Evolutionary conservation across 371 early-diverging fungal species (phyloP).

Genomic region (Circinella minor): DNA sequence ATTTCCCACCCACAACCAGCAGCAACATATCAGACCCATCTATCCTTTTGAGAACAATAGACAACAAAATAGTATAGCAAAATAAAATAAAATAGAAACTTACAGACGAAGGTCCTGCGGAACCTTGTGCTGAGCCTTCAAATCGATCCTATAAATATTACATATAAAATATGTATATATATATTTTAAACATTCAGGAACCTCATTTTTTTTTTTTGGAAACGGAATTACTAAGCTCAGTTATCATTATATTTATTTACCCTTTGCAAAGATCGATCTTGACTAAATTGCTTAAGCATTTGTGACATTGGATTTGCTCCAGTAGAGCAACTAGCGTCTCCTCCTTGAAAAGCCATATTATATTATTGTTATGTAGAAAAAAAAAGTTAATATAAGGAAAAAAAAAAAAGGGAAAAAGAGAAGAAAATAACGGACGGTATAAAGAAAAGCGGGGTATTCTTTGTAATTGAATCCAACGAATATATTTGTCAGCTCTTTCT

Average conservation of each 20-base stretch:
- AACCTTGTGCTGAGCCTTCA: constrained; percentile 33
- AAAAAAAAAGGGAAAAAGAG: neutral
- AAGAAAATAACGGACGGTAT: too few relatives aligned
- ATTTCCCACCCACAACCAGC: neutral
- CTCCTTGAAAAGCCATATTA: constrained; percentile 40
- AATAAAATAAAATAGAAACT: neutral
- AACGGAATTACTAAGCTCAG: neutral
- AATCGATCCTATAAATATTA: constrained; percentile 39
- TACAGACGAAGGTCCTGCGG: constrained; percentile 44
- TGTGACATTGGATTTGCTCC: constrained; percentile 41
- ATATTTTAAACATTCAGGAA: constrained; percentile 9
- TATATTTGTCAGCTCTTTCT: neutral
- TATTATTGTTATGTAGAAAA: constrained; percentile 18
- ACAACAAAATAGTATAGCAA: too few relatives aligned
- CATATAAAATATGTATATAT: neutral
- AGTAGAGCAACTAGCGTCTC: constrained; percentile 60
- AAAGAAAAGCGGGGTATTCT: neutral
- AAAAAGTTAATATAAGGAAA: neutral
- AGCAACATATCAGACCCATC: neutral
- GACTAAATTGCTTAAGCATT: constrained; percentile 68
- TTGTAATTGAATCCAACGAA: too few relatives aligned
- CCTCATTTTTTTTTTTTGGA: neutral
- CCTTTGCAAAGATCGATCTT: constrained; percentile 75
- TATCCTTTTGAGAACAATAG: too few relatives aligned
- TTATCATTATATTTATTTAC: constrained; percentile 29